Evolutionary conservation across 345 rosid species (phyloP), one percentile per base, ranked within the genome.

Genomic region (Odontarrhena argentea): DNA sequence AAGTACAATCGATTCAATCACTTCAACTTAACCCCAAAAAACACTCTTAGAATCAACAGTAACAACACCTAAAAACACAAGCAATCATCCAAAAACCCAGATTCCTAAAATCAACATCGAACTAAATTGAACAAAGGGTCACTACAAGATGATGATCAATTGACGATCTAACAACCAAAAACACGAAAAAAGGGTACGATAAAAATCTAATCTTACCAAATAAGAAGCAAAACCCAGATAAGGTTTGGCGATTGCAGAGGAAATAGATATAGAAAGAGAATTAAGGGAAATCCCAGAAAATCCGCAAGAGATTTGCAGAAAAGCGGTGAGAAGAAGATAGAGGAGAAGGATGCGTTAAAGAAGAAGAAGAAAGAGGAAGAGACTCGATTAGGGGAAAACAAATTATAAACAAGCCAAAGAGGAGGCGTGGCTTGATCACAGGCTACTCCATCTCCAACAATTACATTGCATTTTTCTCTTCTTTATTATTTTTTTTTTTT

Each of bases 221-320:
- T 11, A 55, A 14, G 68, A 61, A 74, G 77, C 55, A 68, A 74
- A 74, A 51, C 67, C 62, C 76, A 65, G 77, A 67, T 43, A 59
- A 65, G 63, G 72, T 35, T 50, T 64, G 71, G 63, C 56, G 72
- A 73, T 60, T 43, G 77, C 18, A 53, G 57, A 50, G 7, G 15
- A 24, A 42, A 42, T 8, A 53, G 12, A 37, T 14, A 24, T 41
- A 18, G 41, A 56, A 2, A 14, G 10, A 44, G 51, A 32, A 4
- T 22, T 9, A 25, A 32, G 6, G 9, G 15, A 34, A 8, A 58
- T 24, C 47, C 37, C 18, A 1, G 45, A 44, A 57, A 47, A 50
- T 3, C 12, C 53, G 52, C 6, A 9, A 60, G 46, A 47, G 67
- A 60, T 15, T 32, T 4, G 56, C n/a, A 36, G 4, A 18, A 50